Conservation (phyloP, 371 early-diverging fungal species). For the Mortierella polycephala region DNA sequence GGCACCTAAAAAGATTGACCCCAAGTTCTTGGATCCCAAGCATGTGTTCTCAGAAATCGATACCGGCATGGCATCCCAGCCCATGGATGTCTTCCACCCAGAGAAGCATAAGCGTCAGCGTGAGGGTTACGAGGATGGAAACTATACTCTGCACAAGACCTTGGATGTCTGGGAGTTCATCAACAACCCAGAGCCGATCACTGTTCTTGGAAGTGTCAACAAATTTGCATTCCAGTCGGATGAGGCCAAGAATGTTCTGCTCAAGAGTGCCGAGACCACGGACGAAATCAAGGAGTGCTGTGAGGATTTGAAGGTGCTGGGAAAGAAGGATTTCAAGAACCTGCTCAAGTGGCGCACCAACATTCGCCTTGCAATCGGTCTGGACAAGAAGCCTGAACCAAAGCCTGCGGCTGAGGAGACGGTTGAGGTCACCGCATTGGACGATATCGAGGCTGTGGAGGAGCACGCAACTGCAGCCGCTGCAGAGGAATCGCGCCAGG, state of each 20-base stretch:
- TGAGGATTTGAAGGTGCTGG: slow-evolving; percentile 92
- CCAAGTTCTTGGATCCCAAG: slow-evolving; percentile 93
- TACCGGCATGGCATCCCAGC: slow-evolving; percentile 56
- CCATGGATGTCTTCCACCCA: slow-evolving; percentile 81
- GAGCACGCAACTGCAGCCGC: slow-evolving; percentile 57
- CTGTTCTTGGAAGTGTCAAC: slow-evolving; percentile 80
- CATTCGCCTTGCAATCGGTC: slow-evolving; percentile 71
- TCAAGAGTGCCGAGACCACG: slow-evolving; percentile 78
- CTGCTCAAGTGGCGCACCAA: slow-evolving; percentile 90
- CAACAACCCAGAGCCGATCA: slow-evolving; percentile 78
- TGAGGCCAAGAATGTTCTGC: slow-evolving; percentile 61
- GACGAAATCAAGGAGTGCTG: slow-evolving; percentile 82
- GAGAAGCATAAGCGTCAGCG: slow-evolving; percentile 90
- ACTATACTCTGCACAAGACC: slow-evolving; percentile 84
- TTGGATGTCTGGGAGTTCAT: slow-evolving; percentile 84
- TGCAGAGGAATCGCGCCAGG: slow-evolving; percentile 61
- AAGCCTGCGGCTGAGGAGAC: slow-evolving; percentile 43
- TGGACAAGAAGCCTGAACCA: slow-evolving; percentile 51
- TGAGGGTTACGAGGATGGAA: slow-evolving; percentile 97
- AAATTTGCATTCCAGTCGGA: slow-evolving; percentile 78
- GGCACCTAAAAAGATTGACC: slow-evolving; percentile 97
- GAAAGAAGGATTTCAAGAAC: slow-evolving; percentile 90
- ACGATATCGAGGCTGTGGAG: slow-evolving; percentile 59
- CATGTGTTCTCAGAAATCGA: slow-evolving; percentile 94
- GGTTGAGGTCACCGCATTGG: slow-evolving; percentile 34